Conservation (phyloP, 2,329 filamentous ascomycete species). For the Aspergillus novoparasiticus region DNA sequence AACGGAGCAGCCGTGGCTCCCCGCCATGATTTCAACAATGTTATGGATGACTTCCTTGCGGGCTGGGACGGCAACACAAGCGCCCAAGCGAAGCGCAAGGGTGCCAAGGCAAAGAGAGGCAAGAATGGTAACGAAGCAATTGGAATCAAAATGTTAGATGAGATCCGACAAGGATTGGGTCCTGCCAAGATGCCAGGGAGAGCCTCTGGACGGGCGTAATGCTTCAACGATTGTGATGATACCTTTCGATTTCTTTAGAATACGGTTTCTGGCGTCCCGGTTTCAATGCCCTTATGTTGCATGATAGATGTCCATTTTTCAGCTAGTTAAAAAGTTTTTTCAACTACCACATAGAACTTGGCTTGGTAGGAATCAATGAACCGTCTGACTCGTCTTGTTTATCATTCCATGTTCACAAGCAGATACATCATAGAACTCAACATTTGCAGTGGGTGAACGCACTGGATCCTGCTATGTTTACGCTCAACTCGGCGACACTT, state of each 20-base stretch:
- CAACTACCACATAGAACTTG: background rate
- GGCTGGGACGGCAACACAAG: constrained; percentile 53
- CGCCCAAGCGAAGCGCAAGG: constrained; percentile 46
- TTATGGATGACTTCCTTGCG: constrained; percentile 91
- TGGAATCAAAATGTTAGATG: constrained; percentile 86
- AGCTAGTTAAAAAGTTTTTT: background rate
- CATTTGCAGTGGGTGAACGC: background rate
- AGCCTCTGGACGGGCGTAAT: constrained; percentile 36
- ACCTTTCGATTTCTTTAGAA: constrained; percentile 20
- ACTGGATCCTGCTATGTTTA: background rate
- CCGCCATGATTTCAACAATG: constrained; percentile 78
- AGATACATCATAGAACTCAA: background rate
- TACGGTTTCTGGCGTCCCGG: constrained; percentile 1
- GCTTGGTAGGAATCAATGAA: background rate
- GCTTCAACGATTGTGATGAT: constrained; percentile 21
- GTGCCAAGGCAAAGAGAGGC: constrained; percentile 59
- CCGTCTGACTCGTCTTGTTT: background rate
- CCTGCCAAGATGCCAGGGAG: constrained; percentile 63
- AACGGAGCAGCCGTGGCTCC: constrained; percentile 55
- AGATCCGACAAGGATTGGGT: constrained; percentile 79
- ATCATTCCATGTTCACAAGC: background rate
- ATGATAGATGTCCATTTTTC: background rate
- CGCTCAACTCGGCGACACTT: background rate
- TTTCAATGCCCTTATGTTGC: constrained; percentile 8
- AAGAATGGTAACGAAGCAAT: constrained; percentile 80